phyloP scores from a whole-genome alignment of 805 yeast species.

The Komagataella pastoris region DNA sequence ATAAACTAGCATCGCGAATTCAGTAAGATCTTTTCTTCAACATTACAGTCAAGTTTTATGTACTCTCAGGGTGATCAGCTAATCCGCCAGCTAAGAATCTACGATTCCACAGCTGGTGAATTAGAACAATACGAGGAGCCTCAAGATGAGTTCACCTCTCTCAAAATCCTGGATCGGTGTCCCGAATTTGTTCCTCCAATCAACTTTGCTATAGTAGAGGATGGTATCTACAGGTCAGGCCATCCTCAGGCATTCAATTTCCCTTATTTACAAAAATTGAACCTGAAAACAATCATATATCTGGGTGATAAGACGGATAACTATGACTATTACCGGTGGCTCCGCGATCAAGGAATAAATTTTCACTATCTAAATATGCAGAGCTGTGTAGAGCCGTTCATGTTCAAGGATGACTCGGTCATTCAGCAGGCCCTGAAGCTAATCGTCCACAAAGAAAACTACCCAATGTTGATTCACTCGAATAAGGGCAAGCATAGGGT shows the following conservation, averaged over 20 bases:
- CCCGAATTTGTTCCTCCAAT: slow-evolving; percentile 71
- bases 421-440: slow-evolving; percentile 43
- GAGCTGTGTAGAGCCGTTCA: slow-evolving; percentile 60
- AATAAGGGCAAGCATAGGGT: slow-evolving; percentile 97
- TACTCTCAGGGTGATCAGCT: slow-evolving; percentile 21
- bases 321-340: slow-evolving; percentile 60
- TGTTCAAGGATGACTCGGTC: slow-evolving; percentile 41
- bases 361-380: slow-evolving; percentile 54
- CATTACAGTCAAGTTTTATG: slow-evolving; percentile 5
- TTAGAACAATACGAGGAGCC: slow-evolving; percentile 1
- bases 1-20: not conserved
- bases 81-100: slow-evolving; percentile 18
- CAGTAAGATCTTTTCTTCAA: not conserved
- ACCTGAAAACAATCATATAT: slow-evolving; percentile 69
- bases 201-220: slow-evolving; percentile 81
- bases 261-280: slow-evolving; percentile 58
- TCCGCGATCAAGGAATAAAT: slow-evolving; percentile 33
- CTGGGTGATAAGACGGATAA: slow-evolving; percentile 64
- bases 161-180: slow-evolving; percentile 15
- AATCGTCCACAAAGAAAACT: slow-evolving; percentile 51
- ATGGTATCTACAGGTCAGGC: slow-evolving; percentile 80
- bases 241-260: slow-evolving; percentile 85
- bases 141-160: slow-evolving; percentile 15
- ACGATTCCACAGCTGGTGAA: slow-evolving; percentile 7
- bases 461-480: slow-evolving; percentile 83